Evolutionary conservation across 2,329 filamentous ascomycete species (phyloP).

Genomic region (Stagonosporopsis cucurbitacearum): DNA sequence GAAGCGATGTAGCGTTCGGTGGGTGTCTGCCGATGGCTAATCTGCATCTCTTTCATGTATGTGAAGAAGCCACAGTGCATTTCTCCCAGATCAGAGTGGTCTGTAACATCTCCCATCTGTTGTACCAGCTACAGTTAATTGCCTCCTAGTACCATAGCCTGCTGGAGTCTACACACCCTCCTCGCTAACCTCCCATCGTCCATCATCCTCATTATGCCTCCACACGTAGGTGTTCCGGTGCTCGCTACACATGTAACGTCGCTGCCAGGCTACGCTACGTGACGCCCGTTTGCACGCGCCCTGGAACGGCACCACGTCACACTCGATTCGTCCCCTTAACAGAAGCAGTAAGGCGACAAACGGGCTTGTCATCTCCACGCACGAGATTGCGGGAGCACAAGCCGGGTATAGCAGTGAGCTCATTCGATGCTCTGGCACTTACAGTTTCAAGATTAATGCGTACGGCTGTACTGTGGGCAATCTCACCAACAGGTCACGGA

Average conservation of each 20-base stretch:
- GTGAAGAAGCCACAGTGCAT: too few species aligned
- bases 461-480: not conserved
- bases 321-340: not conserved
- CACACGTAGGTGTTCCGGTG: not conserved
- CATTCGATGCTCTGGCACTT: not conserved
- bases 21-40: too few species aligned
- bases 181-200: not conserved
- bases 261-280: not conserved
- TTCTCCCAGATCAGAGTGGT: too few species aligned
- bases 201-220: not conserved
- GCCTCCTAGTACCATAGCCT: not conserved
- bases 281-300: slow-evolving; percentile 10
- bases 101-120: too few species aligned
- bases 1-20: too few species aligned
- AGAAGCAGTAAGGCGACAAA: slow-evolving; percentile 1
- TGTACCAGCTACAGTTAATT: too few species aligned
- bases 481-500: not conserved
- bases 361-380: not conserved
- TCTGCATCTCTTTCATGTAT: too few species aligned
- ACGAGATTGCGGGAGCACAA: slow-evolving; percentile 1
- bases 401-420: not conserved
- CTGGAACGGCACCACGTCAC: slow-evolving; percentile 7
- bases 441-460: not conserved
- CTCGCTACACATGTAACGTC: not conserved
- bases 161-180: not conserved